Evolutionary conservation across 2,329 filamentous ascomycete genomes (phyloP), one percentile per base, ranked within the genome.

Genomic region (Cercospora canescens): DNA sequence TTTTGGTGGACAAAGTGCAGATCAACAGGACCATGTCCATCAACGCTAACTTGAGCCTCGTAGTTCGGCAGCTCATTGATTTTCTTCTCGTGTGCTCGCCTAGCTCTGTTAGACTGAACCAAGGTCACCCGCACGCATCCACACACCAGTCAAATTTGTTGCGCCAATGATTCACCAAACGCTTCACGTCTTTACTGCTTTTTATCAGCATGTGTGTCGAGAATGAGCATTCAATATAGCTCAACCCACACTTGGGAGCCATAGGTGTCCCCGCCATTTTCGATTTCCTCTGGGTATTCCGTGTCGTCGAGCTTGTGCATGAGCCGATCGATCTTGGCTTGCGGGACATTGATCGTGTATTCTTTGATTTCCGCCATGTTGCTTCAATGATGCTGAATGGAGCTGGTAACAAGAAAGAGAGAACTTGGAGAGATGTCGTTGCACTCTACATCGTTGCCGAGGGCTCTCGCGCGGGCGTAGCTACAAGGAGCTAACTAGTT

Each of bases 1-100:
- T 76, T 81, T 69, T 89, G 82, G 72, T 90, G 86, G 3, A 91
- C 75, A 73, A 89, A 90, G 76, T 92, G 89, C 4, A 91, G 79
- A 32, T 87, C 81, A 50, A 90, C 73, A 0, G 82, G 79, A 2
- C 82, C 87, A 71, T 89, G 90, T 0, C 85, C 87, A 12, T 86
- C 81, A 0, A 89, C 82, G 0, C 80, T 69, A 11, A 91, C 79
- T 2, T 73, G 74, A 0, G 84, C 85, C 1, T 79, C 82, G 76
- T 84, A 90, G 54, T 91, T 87, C 0, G 87, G 85, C 8, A 89
- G 75, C 28, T 82, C 74, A 72, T 91, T 91, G 11, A 91, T 73
- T 54, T 82, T 80, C 6, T 80, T 76, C 75, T 91, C 89, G n/a
- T 83, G 82, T 39, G 80, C 78, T 28, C 86, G 82, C 59, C 59